Evolutionary conservation across 306 rosid genomes (phyloP).

Genomic region (Abrus pulchellus): DNA sequence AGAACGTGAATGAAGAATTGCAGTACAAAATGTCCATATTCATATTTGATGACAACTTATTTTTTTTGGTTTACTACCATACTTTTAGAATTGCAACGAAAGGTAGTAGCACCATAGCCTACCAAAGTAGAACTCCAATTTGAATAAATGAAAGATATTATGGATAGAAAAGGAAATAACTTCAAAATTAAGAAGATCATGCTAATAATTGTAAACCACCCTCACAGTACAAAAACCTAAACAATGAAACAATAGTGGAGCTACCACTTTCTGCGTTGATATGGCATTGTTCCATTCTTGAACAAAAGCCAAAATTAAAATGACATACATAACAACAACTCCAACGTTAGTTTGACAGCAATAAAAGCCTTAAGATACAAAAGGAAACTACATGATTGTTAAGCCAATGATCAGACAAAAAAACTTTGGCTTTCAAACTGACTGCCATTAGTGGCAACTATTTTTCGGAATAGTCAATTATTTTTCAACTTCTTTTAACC

Average conservation of each 20-base stretch:
- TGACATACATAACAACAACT: constrained; percentile 11
- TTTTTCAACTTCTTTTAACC: neutral
- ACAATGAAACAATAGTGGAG: constrained; percentile 21
- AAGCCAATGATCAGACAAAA: constrained; percentile 13
- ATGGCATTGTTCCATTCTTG: constrained; percentile 11
- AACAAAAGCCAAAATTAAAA: neutral
- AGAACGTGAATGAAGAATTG: constrained; percentile 33
- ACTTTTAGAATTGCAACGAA: neutral
- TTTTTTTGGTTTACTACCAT: neutral
- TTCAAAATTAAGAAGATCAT: constrained; percentile 18
- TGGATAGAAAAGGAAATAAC: neutral
- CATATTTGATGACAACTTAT: neutral
- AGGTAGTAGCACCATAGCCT: neutral
- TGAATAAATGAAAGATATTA: neutral
- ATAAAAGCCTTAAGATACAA: neutral
- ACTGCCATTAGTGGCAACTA: neutral
- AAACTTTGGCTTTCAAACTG: neutral
- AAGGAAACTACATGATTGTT: neutral
- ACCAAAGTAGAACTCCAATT: constrained; percentile 13
- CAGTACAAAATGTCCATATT: constrained; percentile 12
- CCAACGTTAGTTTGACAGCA: constrained; percentile 1
- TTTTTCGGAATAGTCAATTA: neutral
- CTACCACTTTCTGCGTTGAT: constrained; percentile 19
- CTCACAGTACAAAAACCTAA: constrained; percentile 19
- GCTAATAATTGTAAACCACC: neutral